phyloP scores from a whole-genome alignment of 176 grass and related monocot species.

The Elaeis guineensis region DNA sequence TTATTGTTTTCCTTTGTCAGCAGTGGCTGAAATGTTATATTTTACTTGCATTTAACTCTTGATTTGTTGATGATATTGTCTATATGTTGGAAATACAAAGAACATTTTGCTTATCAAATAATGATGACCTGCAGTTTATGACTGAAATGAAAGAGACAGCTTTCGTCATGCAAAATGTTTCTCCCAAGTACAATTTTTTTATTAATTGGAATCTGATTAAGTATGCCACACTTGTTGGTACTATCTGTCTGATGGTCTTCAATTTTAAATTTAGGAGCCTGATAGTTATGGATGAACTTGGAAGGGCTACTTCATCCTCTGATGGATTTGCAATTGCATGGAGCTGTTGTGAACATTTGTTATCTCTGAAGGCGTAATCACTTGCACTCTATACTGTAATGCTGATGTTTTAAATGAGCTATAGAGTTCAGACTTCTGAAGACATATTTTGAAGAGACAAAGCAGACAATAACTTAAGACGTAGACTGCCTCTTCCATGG shows the following conservation, averaged over 20 bases:
- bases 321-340: conserved; percentile 99
- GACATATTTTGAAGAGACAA: too few relatives aligned
- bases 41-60: too few relatives aligned
- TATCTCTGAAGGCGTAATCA: conserved; percentile 73
- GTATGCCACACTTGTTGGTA: not conserved
- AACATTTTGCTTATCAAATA: too few relatives aligned
- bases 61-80: too few relatives aligned
- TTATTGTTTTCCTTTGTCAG: too few relatives aligned
- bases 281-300: conserved; percentile 93
- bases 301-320: conserved; percentile 88
- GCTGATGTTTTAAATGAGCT: too few relatives aligned
- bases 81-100: too few relatives aligned
- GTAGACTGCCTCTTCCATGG: too few relatives aligned
- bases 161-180: conserved; percentile 91
- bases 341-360: conserved; percentile 90
- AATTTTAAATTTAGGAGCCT: conserved; percentile 46
- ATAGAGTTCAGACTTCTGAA: too few relatives aligned
- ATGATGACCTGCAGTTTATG: conserved; percentile 64
- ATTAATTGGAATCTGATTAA: conserved; percentile 1
- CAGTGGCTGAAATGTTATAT: too few relatives aligned
- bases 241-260: not conserved
- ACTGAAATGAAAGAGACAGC: conserved; percentile 98
- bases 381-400: conserved; percentile 1
- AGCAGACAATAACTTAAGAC: too few relatives aligned
- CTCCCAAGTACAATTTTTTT: conserved; percentile 55